Conservation (phyloP, 2,329 filamentous ascomycete species). For the Sclerotinia subarctica region DNA sequence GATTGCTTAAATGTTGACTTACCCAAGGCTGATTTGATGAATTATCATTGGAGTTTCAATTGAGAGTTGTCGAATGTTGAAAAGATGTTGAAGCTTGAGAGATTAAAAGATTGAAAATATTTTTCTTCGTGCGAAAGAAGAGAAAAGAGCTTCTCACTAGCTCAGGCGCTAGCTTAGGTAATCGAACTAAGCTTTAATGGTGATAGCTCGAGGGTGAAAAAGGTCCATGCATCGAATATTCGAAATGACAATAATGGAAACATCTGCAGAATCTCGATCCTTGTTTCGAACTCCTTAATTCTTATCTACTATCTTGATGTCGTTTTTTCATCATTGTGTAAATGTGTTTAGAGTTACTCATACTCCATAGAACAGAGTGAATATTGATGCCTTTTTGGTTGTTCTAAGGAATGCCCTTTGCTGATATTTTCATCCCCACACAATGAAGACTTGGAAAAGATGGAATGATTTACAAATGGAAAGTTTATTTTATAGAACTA, state of each 20-base stretch:
- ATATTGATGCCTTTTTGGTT: no score
- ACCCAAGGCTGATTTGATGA: constrained; percentile 10
- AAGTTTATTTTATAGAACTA: not conserved
- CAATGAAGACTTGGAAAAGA: not conserved
- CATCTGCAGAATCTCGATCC: not conserved
- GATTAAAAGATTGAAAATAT: not conserved
- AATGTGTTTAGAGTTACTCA: no score
- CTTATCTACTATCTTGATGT: no score
- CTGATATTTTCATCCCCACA: not conserved
- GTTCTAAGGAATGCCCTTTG: not conserved
- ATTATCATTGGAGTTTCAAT: not conserved
- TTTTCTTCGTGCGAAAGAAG: not conserved
- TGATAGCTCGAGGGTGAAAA: no score
- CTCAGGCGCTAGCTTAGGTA: constrained; percentile 12
- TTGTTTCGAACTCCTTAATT: not conserved
- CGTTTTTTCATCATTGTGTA: no score
- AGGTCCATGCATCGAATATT: not conserved
- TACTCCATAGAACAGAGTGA: no score
- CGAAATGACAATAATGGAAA: not conserved
- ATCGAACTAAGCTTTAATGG: not conserved
- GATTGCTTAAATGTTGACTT: not conserved
- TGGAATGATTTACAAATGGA: not conserved
- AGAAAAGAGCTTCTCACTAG: not conserved
- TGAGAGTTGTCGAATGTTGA: not conserved
- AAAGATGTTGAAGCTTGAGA: not conserved